Conservation (phyloP, 257 asterid species). For the Misopates orontium region DNA sequence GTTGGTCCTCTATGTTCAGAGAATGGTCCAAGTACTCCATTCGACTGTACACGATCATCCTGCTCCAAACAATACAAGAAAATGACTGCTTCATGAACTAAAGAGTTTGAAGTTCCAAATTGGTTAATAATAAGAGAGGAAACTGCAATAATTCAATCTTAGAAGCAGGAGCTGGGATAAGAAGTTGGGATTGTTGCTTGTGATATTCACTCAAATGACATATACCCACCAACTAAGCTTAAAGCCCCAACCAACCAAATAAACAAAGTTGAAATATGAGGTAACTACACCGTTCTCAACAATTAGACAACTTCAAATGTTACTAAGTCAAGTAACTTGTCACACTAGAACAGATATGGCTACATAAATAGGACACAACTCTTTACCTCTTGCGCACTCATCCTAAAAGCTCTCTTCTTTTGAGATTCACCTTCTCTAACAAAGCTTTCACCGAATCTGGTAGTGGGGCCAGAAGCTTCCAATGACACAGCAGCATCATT, state of each 20-base stretch:
- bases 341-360: constrained; percentile 17
- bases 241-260: background rate
- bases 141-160: background rate
- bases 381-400: constrained; percentile 74
- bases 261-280: background rate
- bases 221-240: constrained; percentile 7
- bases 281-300: no score
- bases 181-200: background rate
- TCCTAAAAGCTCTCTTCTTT: constrained; percentile 67
- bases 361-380: constrained; percentile 17
- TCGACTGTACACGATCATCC: constrained; percentile 48
- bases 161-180: no score
- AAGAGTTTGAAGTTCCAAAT: background rate
- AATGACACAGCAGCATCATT: constrained; percentile 34
- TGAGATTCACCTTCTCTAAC: constrained; percentile 40
- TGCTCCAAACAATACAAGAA: constrained; percentile 51
- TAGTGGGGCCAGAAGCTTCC: constrained; percentile 20
- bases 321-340: no score
- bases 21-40: constrained; percentile 38
- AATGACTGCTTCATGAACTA: constrained; percentile 21
- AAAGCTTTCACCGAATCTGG: constrained; percentile 26
- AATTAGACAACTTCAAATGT: no score
- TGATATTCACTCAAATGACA: background rate
- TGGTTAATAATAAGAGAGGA: background rate
- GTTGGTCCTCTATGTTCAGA: constrained; percentile 33